Evolutionary conservation across 257 asterid genomes (phyloP).

Genomic region (Scutellaria barbata): DNA sequence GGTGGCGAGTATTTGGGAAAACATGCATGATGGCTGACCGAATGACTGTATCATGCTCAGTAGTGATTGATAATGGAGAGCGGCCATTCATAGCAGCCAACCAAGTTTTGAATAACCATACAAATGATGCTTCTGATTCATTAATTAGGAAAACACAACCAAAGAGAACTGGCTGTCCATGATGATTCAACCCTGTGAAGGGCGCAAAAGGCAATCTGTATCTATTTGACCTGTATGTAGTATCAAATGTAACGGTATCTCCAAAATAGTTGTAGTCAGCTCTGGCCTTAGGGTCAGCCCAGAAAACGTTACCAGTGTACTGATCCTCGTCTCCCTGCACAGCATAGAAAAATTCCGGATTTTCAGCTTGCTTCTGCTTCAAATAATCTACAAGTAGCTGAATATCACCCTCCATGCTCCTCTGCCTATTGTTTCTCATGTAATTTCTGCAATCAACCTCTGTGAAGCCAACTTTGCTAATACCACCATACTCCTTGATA

Average conservation of each 20-base stretch:
- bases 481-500: slow-evolving; percentile 93
- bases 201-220: slow-evolving; percentile 94
- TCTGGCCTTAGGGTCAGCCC: slow-evolving; percentile 90
- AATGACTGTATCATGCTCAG: slow-evolving; percentile 82
- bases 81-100: slow-evolving; percentile 81
- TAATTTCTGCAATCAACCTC: slow-evolving; percentile 98
- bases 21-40: slow-evolving; percentile 79
- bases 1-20: slow-evolving; percentile 79
- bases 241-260: slow-evolving; percentile 92
- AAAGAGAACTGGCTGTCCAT: slow-evolving; percentile 91
- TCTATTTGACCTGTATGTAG: slow-evolving; percentile 95
- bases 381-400: slow-evolving; percentile 89
- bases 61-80: slow-evolving; percentile 82
- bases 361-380: slow-evolving; percentile 76
- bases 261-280: slow-evolving; percentile 78
- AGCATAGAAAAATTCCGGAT: slow-evolving; percentile 73
- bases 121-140: slow-evolving; percentile 89
- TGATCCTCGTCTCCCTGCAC: slow-evolving; percentile 90
- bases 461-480: slow-evolving; percentile 94
- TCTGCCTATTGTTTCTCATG: slow-evolving; percentile 84
- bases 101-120: slow-evolving; percentile 93
- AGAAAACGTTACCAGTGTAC: slow-evolving; percentile 75
- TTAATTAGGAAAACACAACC: slow-evolving; percentile 92
- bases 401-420: slow-evolving; percentile 92
- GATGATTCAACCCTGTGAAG: slow-evolving; percentile 95